Conservation (phyloP, 2,329 filamentous ascomycete genomes). For the Nemania bipapillata region DNA sequence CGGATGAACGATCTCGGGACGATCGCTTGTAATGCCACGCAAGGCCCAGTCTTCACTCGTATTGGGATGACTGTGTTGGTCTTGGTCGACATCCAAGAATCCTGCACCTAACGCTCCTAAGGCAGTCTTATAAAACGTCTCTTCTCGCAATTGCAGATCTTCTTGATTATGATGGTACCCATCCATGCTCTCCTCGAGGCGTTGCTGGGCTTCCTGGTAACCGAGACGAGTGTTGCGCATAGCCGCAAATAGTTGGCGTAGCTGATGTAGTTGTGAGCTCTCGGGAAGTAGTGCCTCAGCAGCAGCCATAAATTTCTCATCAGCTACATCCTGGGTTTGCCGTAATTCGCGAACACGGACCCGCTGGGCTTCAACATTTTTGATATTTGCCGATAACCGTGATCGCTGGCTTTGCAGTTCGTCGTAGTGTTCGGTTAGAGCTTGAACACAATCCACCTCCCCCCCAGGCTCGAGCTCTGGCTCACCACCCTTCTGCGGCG, state of each 20-base stretch:
- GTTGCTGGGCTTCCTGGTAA: conserved; percentile 46
- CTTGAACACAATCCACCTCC: conserved; percentile 29
- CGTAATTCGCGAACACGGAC: conserved; percentile 41
- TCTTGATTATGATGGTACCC: conserved; percentile 44
- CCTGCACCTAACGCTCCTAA: conserved; percentile 33
- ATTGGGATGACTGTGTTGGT: conserved; percentile 36
- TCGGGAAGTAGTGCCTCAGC: conserved; percentile 42
- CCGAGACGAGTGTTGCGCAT: conserved; percentile 41
- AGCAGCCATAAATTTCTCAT: conserved; percentile 45
- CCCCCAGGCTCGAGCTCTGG: conserved; percentile 11
- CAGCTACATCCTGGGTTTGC: conserved; percentile 44
- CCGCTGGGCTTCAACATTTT: conserved; percentile 40
- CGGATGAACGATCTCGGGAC: conserved; percentile 59
- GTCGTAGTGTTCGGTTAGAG: conserved; percentile 39
- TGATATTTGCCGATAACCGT: conserved; percentile 39
- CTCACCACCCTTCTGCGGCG: conserved; percentile 28
- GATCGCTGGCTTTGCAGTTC: conserved; percentile 39
- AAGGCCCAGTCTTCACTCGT: conserved; percentile 42
- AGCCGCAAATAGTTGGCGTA: conserved; percentile 44
- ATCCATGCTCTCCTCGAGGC: conserved; percentile 47
- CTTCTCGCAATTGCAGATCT: conserved; percentile 44
- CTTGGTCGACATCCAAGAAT: conserved; percentile 31
- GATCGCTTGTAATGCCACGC: conserved; percentile 49
- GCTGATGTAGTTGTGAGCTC: conserved; percentile 37
- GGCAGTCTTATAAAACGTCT: conserved; percentile 44